Base-by-base conservation (phyloP, 2,329 filamentous ascomycete genomes). In the Fusarium sp. region DNA sequence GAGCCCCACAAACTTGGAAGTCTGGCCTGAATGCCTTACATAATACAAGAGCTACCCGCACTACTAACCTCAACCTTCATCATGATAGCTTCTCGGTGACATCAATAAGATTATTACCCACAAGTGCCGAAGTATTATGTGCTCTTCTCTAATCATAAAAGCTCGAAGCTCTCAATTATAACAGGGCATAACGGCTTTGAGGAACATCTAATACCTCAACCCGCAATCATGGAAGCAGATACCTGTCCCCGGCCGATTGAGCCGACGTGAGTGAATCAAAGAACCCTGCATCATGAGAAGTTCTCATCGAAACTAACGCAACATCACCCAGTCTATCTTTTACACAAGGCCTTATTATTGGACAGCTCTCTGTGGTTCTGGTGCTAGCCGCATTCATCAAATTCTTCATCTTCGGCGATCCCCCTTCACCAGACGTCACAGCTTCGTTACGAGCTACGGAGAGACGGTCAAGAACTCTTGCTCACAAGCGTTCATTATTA, bases 331-430 rank as follows among this genome's bases (percentile, higher is more conserved):
- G 93, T 42, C 86, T 96, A 74, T 96, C 94, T 38, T 98, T 98
- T 81, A 97, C 94, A 0, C 94, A 97, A 80, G 96, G 96, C 32
- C 92, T 99, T 75, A 90, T 99, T 52, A 87, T 98, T 35, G 96
- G 96, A 53, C 96, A 99, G 81, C 87, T 99, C 55, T 97, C 94
- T 4, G 93, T 99, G 48, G 93, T 97, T 17, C 85, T 98, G 27
- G 87, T 99, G 41, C 90, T 99, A 68, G 95, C 94, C 71, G 93
- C 92, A 74, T 98, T 99, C 83, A 98, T 99, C 82, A 97, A 97
- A 80, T 99, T 98, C 89, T 99, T 99, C 88, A 98, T 99, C 78
- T 98, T 99, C 79, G 96, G 96, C 75, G 96, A 98, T 79, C 90
- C 94, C 8, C 94, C 94, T 2, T 94, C 93, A 3, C 87, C 94